Conservation (phyloP, 2,329 filamentous ascomycete genomes). For the Blastomyces percursus region DNA sequence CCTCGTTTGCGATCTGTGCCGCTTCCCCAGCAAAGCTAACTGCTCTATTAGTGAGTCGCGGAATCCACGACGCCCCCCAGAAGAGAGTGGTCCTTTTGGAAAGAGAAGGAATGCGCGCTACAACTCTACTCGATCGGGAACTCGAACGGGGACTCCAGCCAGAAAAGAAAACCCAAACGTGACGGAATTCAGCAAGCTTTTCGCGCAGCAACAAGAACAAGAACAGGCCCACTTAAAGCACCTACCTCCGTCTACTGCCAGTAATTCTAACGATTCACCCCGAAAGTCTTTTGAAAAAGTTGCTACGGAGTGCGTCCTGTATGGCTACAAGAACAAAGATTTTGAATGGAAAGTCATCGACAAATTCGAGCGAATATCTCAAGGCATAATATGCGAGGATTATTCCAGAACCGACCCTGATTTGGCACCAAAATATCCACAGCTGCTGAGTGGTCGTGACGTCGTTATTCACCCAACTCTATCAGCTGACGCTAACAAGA, state of each 20-base stretch:
- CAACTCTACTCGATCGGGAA: constrained; percentile 38
- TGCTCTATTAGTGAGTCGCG: constrained; percentile 31
- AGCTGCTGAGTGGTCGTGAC: constrained; percentile 61
- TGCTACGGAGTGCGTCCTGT: constrained; percentile 70
- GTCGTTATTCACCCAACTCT: constrained; percentile 58
- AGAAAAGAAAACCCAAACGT: constrained; percentile 46
- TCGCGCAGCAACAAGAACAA: constrained; percentile 36
- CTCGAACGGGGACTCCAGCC: constrained; percentile 48
- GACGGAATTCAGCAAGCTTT: constrained; percentile 37
- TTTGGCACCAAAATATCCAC: constrained; percentile 56
- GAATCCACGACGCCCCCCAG: constrained; percentile 42
- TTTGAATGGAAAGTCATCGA: constrained; percentile 72
- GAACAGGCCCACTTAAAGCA: constrained; percentile 25
- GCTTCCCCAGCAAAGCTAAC: background rate
- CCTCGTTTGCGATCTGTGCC: background rate
- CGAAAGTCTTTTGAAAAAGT: constrained; percentile 38
- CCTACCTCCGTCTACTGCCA: constrained; percentile 29
- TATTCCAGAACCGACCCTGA: constrained; percentile 77
- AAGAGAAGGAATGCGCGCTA: constrained; percentile 39
- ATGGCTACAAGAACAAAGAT: constrained; percentile 64
- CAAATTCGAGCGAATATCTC: constrained; percentile 74
- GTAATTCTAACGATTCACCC: constrained; percentile 26
- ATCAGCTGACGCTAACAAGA: constrained; percentile 59
- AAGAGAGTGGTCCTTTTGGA: constrained; percentile 54
- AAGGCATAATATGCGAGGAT: constrained; percentile 77